Conservation (phyloP, 495 filamentous ascomycete genomes). For the Penicillium chermesinum region DNA sequence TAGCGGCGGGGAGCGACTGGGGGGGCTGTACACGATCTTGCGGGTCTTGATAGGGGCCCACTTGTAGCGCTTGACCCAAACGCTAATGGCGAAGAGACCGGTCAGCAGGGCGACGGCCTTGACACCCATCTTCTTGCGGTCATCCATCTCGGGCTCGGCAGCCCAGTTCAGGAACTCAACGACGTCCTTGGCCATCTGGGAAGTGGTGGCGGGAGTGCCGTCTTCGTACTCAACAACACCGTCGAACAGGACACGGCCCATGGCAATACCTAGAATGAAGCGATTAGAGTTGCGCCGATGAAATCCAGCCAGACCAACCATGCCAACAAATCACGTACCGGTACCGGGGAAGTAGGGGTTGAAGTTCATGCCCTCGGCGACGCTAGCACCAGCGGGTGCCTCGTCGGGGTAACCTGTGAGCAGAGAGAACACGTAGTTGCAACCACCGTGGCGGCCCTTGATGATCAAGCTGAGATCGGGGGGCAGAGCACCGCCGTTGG, state of each 20-base stretch:
- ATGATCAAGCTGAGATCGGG: slow-evolving; percentile 97
- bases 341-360: slow-evolving; percentile 99
- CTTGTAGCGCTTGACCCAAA: slow-evolving; percentile 99
- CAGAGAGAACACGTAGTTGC: slow-evolving; percentile 95
- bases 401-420: slow-evolving; percentile 99
- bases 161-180: slow-evolving; percentile 98
- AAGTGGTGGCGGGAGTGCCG: slow-evolving; percentile 85
- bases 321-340: slow-evolving; percentile 40
- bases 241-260: slow-evolving; percentile 97
- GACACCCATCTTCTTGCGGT: slow-evolving; percentile 98
- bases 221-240: slow-evolving; percentile 99
- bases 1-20: slow-evolving; percentile 49
- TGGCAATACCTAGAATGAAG: slow-evolving; percentile 69
- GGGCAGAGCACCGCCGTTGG: slow-evolving; percentile 96
- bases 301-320: neutral
- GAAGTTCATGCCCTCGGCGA: slow-evolving; percentile 91
- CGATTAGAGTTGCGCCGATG: slow-evolving; percentile 7
- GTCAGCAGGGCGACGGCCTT: slow-evolving; percentile 78
- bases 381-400: slow-evolving; percentile 75
- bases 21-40: slow-evolving; percentile 83
- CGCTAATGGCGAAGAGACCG: slow-evolving; percentile 75
- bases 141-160: slow-evolving; percentile 97
- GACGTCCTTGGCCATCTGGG: slow-evolving; percentile 99
- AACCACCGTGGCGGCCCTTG: slow-evolving; percentile 96
- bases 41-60: slow-evolving; percentile 93